A percentile compares a stretch with the other conserved stretches of the same genome.
Evolutionary conservation across 2,329 filamentous ascomycete genomes (phyloP).

Genomic region (Botrytis medusae): DNA sequence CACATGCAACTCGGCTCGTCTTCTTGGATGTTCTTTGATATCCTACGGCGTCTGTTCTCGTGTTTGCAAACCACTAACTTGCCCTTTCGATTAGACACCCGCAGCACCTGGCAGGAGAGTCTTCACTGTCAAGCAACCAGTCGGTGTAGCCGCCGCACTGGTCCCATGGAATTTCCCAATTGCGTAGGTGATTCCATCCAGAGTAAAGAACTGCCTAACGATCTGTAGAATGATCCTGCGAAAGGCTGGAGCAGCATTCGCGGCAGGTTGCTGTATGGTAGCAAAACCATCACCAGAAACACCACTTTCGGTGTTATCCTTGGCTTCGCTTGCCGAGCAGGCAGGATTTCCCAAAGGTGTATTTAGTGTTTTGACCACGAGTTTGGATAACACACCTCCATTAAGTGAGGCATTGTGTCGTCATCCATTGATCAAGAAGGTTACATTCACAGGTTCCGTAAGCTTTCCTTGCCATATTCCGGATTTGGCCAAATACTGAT

Average conservation of each 20-base stretch:
- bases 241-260: conserved; percentile 66
- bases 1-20: too few relatives aligned
- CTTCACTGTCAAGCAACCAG: conserved; percentile 73
- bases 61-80: neutral
- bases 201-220: neutral
- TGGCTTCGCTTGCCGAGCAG: conserved; percentile 54
- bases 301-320: conserved; percentile 54
- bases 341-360: conserved; percentile 60
- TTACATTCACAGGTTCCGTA: conserved; percentile 57
- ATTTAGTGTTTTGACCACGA: conserved; percentile 61
- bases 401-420: conserved; percentile 55
- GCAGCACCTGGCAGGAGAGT: conserved; percentile 62
- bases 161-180: conserved; percentile 75
- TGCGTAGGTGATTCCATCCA: conserved; percentile 43
- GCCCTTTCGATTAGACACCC: conserved; percentile 44
- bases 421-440: conserved; percentile 60
- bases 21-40: neutral
- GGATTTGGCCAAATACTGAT: conserved; percentile 6
- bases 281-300: conserved; percentile 71
- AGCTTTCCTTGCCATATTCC: conserved; percentile 17
- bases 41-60: neutral
- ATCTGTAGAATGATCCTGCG: conserved; percentile 55
- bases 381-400: conserved; percentile 53
- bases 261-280: conserved; percentile 73
- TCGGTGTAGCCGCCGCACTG: conserved; percentile 66